A percentile compares a stretch with the other conserved stretches of the same genome.
phyloP scores from a whole-genome alignment of 1,284 basidiomycete genomes.

The Tranzscheliella williamsii region DNA sequence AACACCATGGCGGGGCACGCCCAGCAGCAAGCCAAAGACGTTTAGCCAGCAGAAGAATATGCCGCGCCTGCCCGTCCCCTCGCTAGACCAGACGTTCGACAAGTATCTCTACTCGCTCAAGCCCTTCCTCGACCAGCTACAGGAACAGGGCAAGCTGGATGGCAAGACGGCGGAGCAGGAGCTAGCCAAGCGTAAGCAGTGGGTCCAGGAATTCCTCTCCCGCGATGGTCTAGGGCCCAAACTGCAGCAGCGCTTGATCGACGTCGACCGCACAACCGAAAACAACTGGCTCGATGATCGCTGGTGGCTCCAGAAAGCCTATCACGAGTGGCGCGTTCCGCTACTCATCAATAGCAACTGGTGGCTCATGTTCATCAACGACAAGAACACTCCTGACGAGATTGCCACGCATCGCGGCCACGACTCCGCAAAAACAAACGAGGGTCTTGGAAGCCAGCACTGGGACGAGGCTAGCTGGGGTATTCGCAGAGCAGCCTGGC shows the following conservation, averaged over 20 bases:
- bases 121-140: slow-evolving; percentile 71
- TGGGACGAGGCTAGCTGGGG: slow-evolving; percentile 71
- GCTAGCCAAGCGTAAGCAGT: slow-evolving; percentile 69
- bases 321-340: slow-evolving; percentile 85
- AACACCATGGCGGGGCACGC: slow-evolving; percentile 53
- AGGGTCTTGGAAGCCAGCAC: slow-evolving; percentile 34
- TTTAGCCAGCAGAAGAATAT: slow-evolving; percentile 61
- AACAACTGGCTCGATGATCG: slow-evolving; percentile 96
- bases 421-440: slow-evolving; percentile 45
- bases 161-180: slow-evolving; percentile 67
- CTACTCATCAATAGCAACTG: slow-evolving; percentile 92
- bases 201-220: slow-evolving; percentile 73
- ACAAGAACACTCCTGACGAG: slow-evolving; percentile 63
- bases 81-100: slow-evolving; percentile 75
- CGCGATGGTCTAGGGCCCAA: slow-evolving; percentile 70
- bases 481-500: slow-evolving; percentile 80
- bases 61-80: slow-evolving; percentile 82
- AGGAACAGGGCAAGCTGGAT: slow-evolving; percentile 65
- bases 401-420: slow-evolving; percentile 46
- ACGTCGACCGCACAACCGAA: slow-evolving; percentile 80
- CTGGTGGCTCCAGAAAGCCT: slow-evolving; percentile 87
- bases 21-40: slow-evolving; percentile 60
- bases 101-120: slow-evolving; percentile 78
- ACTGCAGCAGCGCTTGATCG: slow-evolving; percentile 79
- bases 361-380: slow-evolving; percentile 83